Conservation (phyloP, 306 rosid species). For the Quercus suber region DNA sequence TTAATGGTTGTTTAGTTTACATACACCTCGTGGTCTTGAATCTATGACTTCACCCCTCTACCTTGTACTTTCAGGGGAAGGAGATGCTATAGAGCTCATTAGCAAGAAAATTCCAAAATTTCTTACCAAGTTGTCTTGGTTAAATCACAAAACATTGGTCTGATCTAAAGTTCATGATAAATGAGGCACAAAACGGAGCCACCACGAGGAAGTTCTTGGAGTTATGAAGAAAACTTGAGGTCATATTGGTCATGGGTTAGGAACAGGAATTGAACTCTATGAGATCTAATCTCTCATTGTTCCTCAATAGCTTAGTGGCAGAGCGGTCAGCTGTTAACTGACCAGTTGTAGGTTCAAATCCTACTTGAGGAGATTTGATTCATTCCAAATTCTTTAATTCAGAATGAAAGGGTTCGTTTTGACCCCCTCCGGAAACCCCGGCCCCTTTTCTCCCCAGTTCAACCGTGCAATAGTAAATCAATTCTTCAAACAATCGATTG, state of each 20-base stretch:
- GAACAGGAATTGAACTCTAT: neutral
- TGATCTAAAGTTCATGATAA: neutral
- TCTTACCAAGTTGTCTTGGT: neutral
- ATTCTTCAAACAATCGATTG: neutral
- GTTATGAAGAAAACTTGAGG: neutral
- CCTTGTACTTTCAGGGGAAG: too few species aligned
- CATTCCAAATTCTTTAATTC: neutral
- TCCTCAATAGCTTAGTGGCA: neutral
- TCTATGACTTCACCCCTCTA: too few species aligned
- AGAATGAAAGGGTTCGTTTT: too few species aligned
- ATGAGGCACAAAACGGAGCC: neutral
- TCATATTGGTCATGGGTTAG: slow-evolving; percentile 4
- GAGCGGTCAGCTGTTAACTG: too few species aligned
- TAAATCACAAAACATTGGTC: neutral
- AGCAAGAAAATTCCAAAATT: neutral
- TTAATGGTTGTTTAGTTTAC: too few species aligned
- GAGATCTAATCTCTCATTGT: neutral
- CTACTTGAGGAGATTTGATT: too few species aligned
- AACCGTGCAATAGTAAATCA: neutral
- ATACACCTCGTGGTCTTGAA: too few species aligned
- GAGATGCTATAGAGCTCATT: too few species aligned
- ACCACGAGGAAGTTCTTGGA: neutral
- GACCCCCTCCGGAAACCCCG: too few species aligned
- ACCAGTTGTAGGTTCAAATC: too few species aligned
- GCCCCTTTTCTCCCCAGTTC: neutral